Evolutionary conservation across 202 grass and related monocot species (phyloP), one percentile per base, ranked within the genome.

Genomic region (Saccharum hybrid): DNA sequence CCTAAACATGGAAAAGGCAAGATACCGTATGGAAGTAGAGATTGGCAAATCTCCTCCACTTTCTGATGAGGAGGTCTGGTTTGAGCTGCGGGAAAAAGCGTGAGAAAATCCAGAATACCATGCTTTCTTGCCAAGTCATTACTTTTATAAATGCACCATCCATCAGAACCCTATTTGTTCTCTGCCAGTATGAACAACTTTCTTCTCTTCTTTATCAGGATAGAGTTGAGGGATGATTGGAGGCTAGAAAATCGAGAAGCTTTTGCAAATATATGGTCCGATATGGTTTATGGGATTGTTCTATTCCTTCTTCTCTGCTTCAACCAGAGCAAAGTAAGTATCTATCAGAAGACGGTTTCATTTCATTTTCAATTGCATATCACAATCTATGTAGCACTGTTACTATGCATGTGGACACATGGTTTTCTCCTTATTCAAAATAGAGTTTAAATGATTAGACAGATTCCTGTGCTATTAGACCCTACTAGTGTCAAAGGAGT

Each of bases 261-360:
- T 85, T 95, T 98, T 90, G 92, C 92, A 72, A 98, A 98, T 87
- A 89, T 98, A 45, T 95, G 84, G 90, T 98, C 96, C 37, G 96
- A 98, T 81, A 91, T 90, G 66, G 81, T 92, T 71, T 95, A 82
- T 84, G 91, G 96, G 64, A 75, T 93, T 54, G 59, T 78, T 59
- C 83, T 98, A 72, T 98, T 98, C 79, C 85, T 98, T 89, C 83
- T 95, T 83, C 85, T 98, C 78, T 93, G 77, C 81, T 95, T 98
- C 64, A 98, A 98, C 89, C 72, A 88, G 81, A 89, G 91, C 88
- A 88, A 93, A 88, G 92, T 98, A 83, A 88, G 83, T 86, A 56
- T 83, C 68, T 48, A 80, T 81, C 42, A 31, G 70, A 71, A 85
- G 71, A 70, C 10, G 70, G 49, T 63, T 33, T 59, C 9, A 31